Conservation (phyloP, 2,329 filamentous ascomycete species). For the Shiraia sp. region DNA sequence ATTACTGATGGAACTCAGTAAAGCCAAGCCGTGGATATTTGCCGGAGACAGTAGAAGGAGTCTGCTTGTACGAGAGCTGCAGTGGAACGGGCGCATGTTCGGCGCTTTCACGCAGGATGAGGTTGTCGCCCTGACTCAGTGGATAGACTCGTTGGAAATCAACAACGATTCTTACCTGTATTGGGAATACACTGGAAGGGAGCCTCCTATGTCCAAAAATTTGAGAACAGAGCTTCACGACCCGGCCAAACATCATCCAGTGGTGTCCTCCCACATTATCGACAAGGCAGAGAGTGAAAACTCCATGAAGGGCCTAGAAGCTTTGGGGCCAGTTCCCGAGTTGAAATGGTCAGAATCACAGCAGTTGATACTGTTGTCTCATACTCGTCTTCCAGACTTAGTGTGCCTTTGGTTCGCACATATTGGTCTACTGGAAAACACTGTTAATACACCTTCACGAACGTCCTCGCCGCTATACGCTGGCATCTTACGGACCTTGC, state of each 20-base stretch:
- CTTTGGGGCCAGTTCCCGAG: neutral
- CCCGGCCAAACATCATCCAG: too few relatives aligned
- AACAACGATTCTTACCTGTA: constrained; percentile 17
- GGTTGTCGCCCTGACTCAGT: constrained; percentile 40
- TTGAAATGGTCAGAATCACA: neutral
- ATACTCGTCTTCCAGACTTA: constrained; percentile 23
- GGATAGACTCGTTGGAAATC: constrained; percentile 45
- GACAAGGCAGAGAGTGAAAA: neutral
- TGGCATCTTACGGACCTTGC: constrained; percentile 44
- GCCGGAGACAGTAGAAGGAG: constrained; percentile 48
- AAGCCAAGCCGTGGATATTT: constrained; percentile 48
- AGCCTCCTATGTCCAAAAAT: too few relatives aligned
- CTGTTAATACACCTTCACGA: constrained; percentile 40
- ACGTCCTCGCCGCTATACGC: constrained; percentile 43
- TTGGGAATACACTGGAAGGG: constrained; percentile 11
- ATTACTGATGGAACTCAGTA: constrained; percentile 45
- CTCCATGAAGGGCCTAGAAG: neutral
- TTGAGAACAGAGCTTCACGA: too few relatives aligned
- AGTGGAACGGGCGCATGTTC: constrained; percentile 56
- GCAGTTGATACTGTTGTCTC: neutral
- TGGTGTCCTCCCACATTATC: neutral
- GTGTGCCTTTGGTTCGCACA: constrained; percentile 48
- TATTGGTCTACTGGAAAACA: constrained; percentile 45
- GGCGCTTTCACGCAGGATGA: constrained; percentile 54
- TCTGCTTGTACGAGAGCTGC: constrained; percentile 48